Evolutionary conservation across 176 grass and related monocot species (phyloP), one percentile per base, ranked within the genome.

Genomic region (Carex littledalei): DNA sequence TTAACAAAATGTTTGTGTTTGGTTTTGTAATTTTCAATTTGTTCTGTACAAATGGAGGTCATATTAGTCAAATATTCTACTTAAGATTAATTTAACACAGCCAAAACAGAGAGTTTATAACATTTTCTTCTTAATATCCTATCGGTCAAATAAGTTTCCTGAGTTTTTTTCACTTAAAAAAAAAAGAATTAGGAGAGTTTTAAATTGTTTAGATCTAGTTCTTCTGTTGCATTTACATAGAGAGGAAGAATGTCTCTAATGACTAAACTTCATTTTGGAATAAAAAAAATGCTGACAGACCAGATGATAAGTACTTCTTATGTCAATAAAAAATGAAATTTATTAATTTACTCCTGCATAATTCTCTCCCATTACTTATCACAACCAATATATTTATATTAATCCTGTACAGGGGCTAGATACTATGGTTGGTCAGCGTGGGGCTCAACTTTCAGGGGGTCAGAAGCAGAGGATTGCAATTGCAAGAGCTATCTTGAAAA

Each of bases 401-500:
- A n/a, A 26, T 67, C 3, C 21, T 65, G 10, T 53, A 16, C 67
- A 97, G 94, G 94, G 94, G 3, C 90, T 92, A 71, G 90, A 97
- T 71, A 97, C 94, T 55, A 85, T 97, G 87, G 94, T 97, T 63
- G 94, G 94, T 14, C 91, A 92, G 26, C 90, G 84, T 52, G 94
- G 94, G 21, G 84, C 92, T 65, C 92, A 94, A 47, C 92, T 94
- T 57, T 97, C 94, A n/a, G 94, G 94, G 10, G 94, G 94, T 49
- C 94, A 97, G 78, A 94, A 97, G 80, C 94, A 97, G 81, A 92
- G 92, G 74, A 89, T 94, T 88, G 94, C 90, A 67, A 94, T 97
- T 54, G 94, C 94, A 20, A 97, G 94, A 84, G 94, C 94, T 47
- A 92, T 97, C 56, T 68, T 97, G 31, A 97, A 94, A 86, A 84